phyloP scores from a whole-genome alignment of 2,329 filamentous ascomycete genomes.

The Boeremia exigua region DNA sequence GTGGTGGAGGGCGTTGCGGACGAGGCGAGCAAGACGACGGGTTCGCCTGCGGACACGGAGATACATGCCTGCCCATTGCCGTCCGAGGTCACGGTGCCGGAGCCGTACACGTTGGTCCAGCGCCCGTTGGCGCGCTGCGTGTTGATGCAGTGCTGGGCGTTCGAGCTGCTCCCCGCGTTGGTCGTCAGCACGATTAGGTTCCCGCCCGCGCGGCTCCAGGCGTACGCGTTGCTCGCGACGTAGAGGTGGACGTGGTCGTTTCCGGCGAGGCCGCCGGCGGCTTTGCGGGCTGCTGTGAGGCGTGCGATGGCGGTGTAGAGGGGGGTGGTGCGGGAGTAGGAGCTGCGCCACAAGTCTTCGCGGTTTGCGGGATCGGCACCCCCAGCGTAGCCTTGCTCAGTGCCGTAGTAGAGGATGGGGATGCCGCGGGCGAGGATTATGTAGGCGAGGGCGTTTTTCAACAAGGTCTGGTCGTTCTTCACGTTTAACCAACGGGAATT shows the following conservation, averaged over 20 bases:
- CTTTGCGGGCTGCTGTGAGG: conserved; percentile 36
- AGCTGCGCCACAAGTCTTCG: conserved; percentile 50
- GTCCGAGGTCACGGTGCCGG: conserved; percentile 47
- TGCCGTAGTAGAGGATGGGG: conserved; percentile 50
- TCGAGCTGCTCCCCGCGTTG: conserved; percentile 51
- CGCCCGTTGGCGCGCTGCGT: conserved; percentile 46
- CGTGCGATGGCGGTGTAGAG: conserved; percentile 40
- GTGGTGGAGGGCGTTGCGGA: conserved; percentile 17
- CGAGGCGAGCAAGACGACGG: conserved; percentile 49
- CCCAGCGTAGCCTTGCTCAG: conserved; percentile 47
- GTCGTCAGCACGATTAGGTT: conserved; percentile 56
- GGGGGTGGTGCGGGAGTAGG: conserved; percentile 40
- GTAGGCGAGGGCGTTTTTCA: conserved; percentile 49
- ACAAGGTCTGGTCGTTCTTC: conserved; percentile 44
- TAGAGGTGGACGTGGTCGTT: conserved; percentile 56
- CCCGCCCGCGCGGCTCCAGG: conserved; percentile 54
- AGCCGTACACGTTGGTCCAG: conserved; percentile 52
- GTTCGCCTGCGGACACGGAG: conserved; percentile 51
- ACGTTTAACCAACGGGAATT: conserved; percentile 45
- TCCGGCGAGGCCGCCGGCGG: conserved; percentile 51
- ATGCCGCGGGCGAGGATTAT: conserved; percentile 48
- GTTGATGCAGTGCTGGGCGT: conserved; percentile 53
- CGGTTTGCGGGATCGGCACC: conserved; percentile 49
- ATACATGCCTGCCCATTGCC: conserved; percentile 52
- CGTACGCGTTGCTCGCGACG: conserved; percentile 52